These are phyloP conservation scores for Fusarium denticulatum DNA, from an alignment of 2,329 filamentous ascomycete species.

Conservation along the genomic window DNA sequence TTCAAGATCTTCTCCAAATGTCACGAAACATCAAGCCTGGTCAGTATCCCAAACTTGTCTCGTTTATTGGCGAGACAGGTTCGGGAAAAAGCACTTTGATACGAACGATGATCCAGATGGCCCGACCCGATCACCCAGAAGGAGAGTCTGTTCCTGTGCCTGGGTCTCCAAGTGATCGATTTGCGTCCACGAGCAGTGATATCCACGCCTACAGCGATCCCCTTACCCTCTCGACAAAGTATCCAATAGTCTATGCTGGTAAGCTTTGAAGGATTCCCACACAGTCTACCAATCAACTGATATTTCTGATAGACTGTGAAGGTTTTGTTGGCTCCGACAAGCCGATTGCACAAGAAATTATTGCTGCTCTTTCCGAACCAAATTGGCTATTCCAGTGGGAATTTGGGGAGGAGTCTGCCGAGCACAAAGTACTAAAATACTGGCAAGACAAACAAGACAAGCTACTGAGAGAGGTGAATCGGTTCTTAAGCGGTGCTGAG, in stretches of 20 bases:
- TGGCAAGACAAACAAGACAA: background rate
- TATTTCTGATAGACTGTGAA: background rate
- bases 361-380: background rate
- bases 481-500: background rate
- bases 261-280: background rate
- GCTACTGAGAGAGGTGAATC: background rate
- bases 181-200: slow-evolving; percentile 18
- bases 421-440: fast-evolving
- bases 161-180: background rate
- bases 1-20: background rate
- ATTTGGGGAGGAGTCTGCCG: background rate
- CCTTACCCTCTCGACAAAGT: background rate
- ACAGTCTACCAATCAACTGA: fast-evolving
- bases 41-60: slow-evolving; percentile 23
- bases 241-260: slow-evolving; percentile 18
- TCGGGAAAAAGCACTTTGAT: slow-evolving; percentile 28
- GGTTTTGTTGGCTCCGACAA: slow-evolving; percentile 3
- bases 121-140: background rate
- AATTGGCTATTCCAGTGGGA: background rate
- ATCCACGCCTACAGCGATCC: slow-evolving; percentile 27
- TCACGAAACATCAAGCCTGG: background rate
- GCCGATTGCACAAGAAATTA: background rate
- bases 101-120: slow-evolving; percentile 13
- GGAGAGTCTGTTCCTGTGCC: slow-evolving; percentile 4
- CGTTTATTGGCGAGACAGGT: slow-evolving; percentile 25